Conservation (phyloP, 1,139 yeast genomes). For the Magnusiomyces ingens region DNA sequence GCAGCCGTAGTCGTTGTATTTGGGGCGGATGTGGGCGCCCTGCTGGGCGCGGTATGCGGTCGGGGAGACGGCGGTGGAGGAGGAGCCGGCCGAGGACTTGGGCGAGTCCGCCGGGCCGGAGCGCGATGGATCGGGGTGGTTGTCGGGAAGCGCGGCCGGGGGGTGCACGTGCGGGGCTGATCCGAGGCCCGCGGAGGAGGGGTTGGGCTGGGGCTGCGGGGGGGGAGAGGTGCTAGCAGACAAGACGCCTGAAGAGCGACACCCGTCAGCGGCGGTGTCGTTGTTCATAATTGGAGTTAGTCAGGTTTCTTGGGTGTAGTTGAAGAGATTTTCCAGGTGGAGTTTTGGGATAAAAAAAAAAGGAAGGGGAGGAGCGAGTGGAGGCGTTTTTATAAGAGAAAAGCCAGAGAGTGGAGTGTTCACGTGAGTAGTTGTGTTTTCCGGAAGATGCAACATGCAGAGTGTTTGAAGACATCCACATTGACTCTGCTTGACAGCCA, state of each 20-base stretch:
- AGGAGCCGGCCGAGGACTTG: no score
- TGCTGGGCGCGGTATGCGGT: no score
- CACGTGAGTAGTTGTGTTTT: no score
- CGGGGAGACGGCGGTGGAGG: no score
- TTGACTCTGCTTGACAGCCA: no score
- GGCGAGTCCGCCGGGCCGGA: neutral
- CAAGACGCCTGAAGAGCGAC: neutral
- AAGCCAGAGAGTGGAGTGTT: no score
- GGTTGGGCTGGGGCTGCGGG: neutral
- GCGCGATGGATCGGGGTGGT: neutral
- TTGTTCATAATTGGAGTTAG: no score
- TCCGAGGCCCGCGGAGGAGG: neutral
- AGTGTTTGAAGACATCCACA: no score
- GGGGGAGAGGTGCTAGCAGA: neutral
- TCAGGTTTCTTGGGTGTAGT: no score
- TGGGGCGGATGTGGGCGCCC: neutral
- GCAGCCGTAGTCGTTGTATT: constrained; percentile 3
- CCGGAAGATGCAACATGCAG: neutral
- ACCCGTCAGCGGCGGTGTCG: constrained; percentile 3
- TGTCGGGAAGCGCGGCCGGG: neutral
- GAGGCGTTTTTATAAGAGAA: no score
- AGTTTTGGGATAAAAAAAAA: neutral
- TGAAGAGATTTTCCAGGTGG: no score
- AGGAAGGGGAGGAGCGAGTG: no score
- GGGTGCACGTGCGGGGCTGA: neutral